Evolutionary conservation across 768 basidiomycete genomes (phyloP).

Genomic region (Boletus reticuloceps): DNA sequence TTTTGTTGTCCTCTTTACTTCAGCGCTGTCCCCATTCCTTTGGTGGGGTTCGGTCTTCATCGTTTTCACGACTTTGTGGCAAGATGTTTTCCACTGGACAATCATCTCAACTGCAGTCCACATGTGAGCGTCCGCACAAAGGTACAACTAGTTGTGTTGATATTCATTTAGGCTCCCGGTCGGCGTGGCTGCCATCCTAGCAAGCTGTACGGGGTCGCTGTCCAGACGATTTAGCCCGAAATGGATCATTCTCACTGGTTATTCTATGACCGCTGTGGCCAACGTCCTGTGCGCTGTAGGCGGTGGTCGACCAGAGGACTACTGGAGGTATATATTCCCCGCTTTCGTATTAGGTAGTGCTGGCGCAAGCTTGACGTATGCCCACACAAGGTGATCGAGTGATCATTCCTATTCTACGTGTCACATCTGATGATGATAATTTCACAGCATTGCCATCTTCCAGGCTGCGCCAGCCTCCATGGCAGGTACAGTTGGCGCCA

Average conservation of each 20-base stretch:
- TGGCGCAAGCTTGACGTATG: background rate
- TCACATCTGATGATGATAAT: background rate
- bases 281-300: constrained; percentile 21
- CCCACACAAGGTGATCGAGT: background rate
- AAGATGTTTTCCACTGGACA: constrained; percentile 41
- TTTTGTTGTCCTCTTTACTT: constrained; percentile 36
- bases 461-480: constrained; percentile 45
- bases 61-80: constrained; percentile 38
- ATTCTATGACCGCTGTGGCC: constrained; percentile 35
- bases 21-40: constrained; percentile 38
- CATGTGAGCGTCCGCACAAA: constrained; percentile 28
- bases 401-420: background rate
- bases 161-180: constrained; percentile 37
- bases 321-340: background rate
- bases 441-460: constrained; percentile 49
- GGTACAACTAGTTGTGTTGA: background rate
- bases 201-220: constrained; percentile 38
- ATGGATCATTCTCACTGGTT: constrained; percentile 44
- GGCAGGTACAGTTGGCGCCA: constrained; percentile 54
- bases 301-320: background rate
- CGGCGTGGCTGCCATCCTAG: constrained; percentile 36
- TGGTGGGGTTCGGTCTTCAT: constrained; percentile 40
- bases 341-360: background rate
- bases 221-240: constrained; percentile 39
- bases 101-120: constrained; percentile 38